phyloP scores from a whole-genome alignment of 257 asterid species.

The Rubia yunnanensis region DNA sequence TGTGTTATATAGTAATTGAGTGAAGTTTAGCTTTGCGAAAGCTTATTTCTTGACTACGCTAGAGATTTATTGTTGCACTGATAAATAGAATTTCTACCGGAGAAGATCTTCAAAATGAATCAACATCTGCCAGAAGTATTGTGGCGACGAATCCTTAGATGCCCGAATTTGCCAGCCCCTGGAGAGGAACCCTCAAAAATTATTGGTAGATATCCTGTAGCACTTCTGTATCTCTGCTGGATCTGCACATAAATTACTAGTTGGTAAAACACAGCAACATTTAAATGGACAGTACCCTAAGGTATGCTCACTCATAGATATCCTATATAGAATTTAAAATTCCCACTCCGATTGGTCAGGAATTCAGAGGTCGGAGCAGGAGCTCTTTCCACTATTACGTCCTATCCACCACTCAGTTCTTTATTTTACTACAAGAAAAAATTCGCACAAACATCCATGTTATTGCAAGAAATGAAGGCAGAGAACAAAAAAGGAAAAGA shows the following conservation, averaged over 20 bases:
- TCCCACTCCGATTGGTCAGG: too few species aligned
- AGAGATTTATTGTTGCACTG: background rate
- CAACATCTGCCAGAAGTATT: conserved; percentile 14
- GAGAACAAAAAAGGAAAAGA: background rate
- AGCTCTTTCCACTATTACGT: background rate
- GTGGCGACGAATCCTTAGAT: conserved; percentile 64
- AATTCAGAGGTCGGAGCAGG: too few species aligned
- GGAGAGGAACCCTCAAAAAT: conserved; percentile 93
- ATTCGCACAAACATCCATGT: background rate
- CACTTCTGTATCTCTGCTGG: conserved; percentile 65
- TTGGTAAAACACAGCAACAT: background rate
- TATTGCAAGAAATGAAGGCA: background rate
- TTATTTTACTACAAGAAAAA: background rate
- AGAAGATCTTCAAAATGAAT: background rate
- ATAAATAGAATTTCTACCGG: background rate
- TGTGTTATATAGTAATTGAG: background rate
- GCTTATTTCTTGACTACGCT: background rate
- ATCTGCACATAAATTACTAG: conserved; percentile 42
- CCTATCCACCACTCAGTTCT: background rate
- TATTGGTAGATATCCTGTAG: conserved; percentile 71
- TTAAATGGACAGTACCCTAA: background rate
- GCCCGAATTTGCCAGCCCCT: conserved; percentile 90
- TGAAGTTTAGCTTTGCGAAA: background rate
- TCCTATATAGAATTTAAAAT: too few species aligned
- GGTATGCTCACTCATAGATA: too few species aligned